These are phyloP conservation scores for Nakaseomyces delphensis DNA, from an alignment of 1,139 yeast species.

Conservation along the genomic window DNA sequence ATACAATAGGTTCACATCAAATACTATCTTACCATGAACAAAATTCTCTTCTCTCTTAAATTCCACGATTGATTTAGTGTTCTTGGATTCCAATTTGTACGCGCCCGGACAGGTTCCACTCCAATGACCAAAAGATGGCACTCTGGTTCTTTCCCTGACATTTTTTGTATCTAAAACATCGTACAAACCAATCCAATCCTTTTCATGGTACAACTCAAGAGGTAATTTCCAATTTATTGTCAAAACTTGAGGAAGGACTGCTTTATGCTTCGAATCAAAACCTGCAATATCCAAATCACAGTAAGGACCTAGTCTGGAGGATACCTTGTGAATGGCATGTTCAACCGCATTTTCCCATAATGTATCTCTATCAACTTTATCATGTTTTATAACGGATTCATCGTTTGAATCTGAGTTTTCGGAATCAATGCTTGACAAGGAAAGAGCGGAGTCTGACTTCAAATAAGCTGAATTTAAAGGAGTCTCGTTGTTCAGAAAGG, in stretches of 20 bases:
- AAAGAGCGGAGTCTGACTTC: background rate
- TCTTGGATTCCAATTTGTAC: conserved; percentile 19
- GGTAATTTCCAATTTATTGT: conserved; percentile 53
- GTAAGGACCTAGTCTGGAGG: conserved; percentile 5
- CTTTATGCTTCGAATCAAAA: conserved; percentile 6
- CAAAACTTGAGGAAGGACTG: conserved; percentile 38
- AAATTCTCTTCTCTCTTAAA: conserved; percentile 26
- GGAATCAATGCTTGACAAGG: background rate
- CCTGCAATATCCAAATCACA: conserved; percentile 5
- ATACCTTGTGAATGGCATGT: conserved; percentile 6
- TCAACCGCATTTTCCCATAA: conserved; percentile 5
- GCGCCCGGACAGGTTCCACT: conserved; percentile 37
- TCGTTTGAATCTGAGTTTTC: background rate
- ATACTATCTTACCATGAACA: conserved; percentile 44
- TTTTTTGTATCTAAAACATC: conserved; percentile 53
- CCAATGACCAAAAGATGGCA: conserved; percentile 70
- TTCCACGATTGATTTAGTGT: conserved; percentile 20
- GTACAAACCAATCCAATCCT: conserved; percentile 78
- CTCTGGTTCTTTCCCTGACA: conserved; percentile 50
- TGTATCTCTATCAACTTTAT: conserved; percentile 5
- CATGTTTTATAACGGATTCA: conserved; percentile 2
- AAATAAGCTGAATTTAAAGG: conserved; percentile 2
- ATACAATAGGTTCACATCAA: conserved; percentile 43
- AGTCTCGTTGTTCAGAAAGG: conserved; percentile 32
- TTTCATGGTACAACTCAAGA: conserved; percentile 31